These are phyloP conservation scores for Pseudotsuga menziesii DNA, from an alignment of 75 land plant genomes.

Conservation along the genomic window DNA sequence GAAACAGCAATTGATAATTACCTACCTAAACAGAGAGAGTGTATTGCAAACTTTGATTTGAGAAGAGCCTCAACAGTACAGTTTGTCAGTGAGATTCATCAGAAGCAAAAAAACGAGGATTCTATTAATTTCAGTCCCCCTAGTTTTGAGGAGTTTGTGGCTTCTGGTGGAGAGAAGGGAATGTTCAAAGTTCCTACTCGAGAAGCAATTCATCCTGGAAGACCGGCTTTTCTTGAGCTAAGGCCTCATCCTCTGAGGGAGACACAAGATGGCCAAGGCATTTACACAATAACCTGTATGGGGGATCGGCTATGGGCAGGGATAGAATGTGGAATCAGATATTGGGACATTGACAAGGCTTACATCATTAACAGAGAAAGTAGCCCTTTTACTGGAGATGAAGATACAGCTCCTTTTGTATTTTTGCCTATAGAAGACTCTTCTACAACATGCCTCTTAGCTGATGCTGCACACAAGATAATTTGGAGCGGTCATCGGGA, in stretches of 20 bases:
- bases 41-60: background rate
- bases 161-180: conserved; percentile 51
- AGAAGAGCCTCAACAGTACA: background rate
- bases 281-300: conserved; percentile 46
- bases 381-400: background rate
- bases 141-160: conserved; percentile 45
- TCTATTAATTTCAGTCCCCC: background rate
- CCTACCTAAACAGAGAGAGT: background rate
- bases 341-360: conserved; percentile 59
- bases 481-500: conserved; percentile 92
- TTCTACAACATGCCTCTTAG: conserved; percentile 51
- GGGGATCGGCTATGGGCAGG: conserved; percentile 77
- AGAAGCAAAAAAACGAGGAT: background rate
- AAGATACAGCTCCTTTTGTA: conserved; percentile 6
- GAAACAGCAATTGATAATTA: background rate
- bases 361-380: conserved; percentile 9
- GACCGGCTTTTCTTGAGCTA: conserved; percentile 68
- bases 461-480: conserved; percentile 53
- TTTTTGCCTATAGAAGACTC: conserved; percentile 5
- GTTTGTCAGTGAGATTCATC: background rate
- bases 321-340: conserved; percentile 53
- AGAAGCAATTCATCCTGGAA: conserved; percentile 36
- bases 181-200: conserved; percentile 47
- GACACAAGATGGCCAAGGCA: conserved; percentile 34
- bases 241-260: conserved; percentile 76